These are phyloP conservation scores for Arthrobotrys sinensis DNA, from an alignment of 2,329 filamentous ascomycete species.

Conservation along the genomic window DNA sequence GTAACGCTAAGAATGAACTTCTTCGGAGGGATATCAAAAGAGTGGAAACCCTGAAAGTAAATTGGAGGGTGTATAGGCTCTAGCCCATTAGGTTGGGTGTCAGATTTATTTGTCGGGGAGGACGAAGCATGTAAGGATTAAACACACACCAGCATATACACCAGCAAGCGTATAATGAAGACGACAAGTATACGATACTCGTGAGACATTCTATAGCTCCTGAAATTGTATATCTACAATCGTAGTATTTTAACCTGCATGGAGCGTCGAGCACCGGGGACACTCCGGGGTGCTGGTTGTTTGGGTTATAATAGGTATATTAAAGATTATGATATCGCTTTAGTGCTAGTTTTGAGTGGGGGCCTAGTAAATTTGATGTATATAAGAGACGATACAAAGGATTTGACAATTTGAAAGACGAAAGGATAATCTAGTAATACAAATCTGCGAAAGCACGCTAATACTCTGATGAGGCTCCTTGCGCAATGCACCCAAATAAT, in stretches of 20 bases:
- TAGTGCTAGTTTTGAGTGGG: too few relatives aligned
- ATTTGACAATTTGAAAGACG: background rate
- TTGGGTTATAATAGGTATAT: too few relatives aligned
- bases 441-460: constrained; percentile 14
- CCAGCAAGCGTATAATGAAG: too few relatives aligned
- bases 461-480: background rate
- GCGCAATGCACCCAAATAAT: background rate
- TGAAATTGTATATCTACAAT: too few relatives aligned
- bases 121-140: constrained; percentile 7
- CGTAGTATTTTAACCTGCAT: too few relatives aligned
- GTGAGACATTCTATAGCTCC: too few relatives aligned
- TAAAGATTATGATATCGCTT: too few relatives aligned
- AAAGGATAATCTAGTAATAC: constrained; percentile 15
- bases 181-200: too few relatives aligned
- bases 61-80: background rate
- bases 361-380: background rate
- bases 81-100: background rate
- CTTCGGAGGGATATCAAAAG: background rate
- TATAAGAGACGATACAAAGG: background rate
- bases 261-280: too few relatives aligned
- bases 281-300: too few relatives aligned
- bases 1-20: background rate
- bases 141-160: background rate
- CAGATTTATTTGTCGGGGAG: background rate
- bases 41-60: background rate